A percentile compares a stretch with the other conserved stretches of the same genome.
Conservation (phyloP, 148 eudicot genomes). For the Nyssa sinensis region DNA sequence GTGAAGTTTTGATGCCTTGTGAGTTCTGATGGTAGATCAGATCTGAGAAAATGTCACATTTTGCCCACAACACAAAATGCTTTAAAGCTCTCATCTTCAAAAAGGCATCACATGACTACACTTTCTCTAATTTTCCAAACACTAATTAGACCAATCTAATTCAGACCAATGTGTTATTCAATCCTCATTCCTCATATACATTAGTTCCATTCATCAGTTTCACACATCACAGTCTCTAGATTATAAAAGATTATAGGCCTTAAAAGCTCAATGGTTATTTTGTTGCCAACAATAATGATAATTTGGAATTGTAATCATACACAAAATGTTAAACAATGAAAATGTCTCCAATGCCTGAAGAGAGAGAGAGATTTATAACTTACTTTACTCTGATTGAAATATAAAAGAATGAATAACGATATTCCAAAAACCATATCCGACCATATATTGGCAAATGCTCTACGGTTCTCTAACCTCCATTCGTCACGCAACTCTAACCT, state of each 20-base stretch:
- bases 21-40: too few relatives aligned
- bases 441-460: conserved; percentile 92
- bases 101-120: too few relatives aligned
- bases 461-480: conserved; percentile 80
- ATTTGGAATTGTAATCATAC: not conserved
- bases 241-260: not conserved
- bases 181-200: too few relatives aligned
- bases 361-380: conserved; percentile 24
- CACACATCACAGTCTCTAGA: not conserved
- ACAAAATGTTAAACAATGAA: not conserved
- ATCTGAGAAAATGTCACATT: too few relatives aligned
- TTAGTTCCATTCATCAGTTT: too few relatives aligned
- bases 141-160: too few relatives aligned
- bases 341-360: not conserved
- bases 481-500: conserved; percentile 89
- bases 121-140: too few relatives aligned
- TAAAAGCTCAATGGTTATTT: not conserved
- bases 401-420: conserved; percentile 73
- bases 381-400: conserved; percentile 83
- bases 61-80: too few relatives aligned
- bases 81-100: too few relatives aligned
- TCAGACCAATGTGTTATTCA: too few relatives aligned
- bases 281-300: not conserved
- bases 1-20: too few relatives aligned
- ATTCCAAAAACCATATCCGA: conserved; percentile 87